Evolutionary conservation across 2,329 filamentous ascomycete species (phyloP).

Genomic region (Arthrobotrys megalospora): DNA sequence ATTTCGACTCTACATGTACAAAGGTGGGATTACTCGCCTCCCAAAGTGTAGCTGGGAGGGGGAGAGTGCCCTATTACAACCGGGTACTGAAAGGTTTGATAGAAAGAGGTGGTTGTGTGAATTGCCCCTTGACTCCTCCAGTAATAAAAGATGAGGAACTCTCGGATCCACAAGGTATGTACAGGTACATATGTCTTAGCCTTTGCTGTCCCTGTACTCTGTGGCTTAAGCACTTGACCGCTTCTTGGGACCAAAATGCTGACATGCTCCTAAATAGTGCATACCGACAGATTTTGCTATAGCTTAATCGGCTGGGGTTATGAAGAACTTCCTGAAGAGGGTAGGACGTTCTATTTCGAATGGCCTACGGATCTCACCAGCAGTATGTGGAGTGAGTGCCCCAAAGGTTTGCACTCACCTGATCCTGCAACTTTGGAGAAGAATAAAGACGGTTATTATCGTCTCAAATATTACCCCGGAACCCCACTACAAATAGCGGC

Average conservation of each 20-base stretch:
- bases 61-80: not conserved
- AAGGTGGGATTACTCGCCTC: not conserved
- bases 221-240: too few relatives aligned
- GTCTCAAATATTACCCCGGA: not conserved
- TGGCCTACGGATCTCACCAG: not conserved
- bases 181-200: too few relatives aligned
- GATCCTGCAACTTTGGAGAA: not conserved
- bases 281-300: too few relatives aligned
- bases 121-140: not conserved
- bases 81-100: not conserved
- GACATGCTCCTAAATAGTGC: too few relatives aligned
- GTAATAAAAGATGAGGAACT: not conserved
- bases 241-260: too few relatives aligned
- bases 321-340: not conserved
- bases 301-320: too few relatives aligned
- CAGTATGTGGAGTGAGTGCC: not conserved
- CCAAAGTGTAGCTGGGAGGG: not conserved
- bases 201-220: too few relatives aligned
- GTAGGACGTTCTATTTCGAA: not conserved
- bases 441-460: not conserved
- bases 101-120: not conserved
- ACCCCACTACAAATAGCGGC: constrained; percentile 32
- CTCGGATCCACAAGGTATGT: not conserved
- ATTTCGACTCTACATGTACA: not conserved
- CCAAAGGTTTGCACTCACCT: not conserved